Evolutionary conservation across 2,329 filamentous ascomycete species (phyloP).

Genomic region (Ophiostoma australiae): DNA sequence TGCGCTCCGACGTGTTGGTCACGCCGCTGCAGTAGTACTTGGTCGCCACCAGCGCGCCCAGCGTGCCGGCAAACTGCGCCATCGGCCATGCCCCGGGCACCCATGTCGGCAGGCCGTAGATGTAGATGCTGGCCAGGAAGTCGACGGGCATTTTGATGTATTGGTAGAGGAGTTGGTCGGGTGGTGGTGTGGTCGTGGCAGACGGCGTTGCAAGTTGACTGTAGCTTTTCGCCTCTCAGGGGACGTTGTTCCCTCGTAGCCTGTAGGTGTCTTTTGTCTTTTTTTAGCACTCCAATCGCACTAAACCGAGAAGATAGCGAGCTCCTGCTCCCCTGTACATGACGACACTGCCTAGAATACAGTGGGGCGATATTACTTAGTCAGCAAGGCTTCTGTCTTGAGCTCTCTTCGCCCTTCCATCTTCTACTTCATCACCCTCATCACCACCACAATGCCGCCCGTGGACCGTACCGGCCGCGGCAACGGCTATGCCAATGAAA

Average conservation of each 20-base stretch:
- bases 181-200: not conserved
- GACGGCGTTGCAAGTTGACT: not conserved
- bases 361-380: not conserved
- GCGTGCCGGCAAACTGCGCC: constrained; percentile 37
- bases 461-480: not conserved
- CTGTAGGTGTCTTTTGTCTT: constrained; percentile 16
- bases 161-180: not conserved
- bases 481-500: not conserved
- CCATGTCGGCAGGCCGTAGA: constrained; percentile 48
- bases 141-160: constrained; percentile 47
- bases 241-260: not conserved
- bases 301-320: constrained; percentile 19
- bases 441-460: not conserved
- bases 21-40: constrained; percentile 78
- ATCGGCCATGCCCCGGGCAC: constrained; percentile 43
- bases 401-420: not conserved
- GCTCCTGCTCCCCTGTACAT: constrained; percentile 16
- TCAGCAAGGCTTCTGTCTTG: not conserved
- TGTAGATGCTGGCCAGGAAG: constrained; percentile 44
- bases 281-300: constrained; percentile 14
- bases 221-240: constrained; percentile 7
- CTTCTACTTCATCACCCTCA: not conserved
- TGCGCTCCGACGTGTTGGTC: constrained; percentile 66
- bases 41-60: constrained; percentile 41
- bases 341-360: constrained; percentile 17